Evolutionary conservation across 2,329 filamentous ascomycete species (phyloP), one percentile per base, ranked within the genome.

Genomic region (Zelopaecilomyces penicillatus): DNA sequence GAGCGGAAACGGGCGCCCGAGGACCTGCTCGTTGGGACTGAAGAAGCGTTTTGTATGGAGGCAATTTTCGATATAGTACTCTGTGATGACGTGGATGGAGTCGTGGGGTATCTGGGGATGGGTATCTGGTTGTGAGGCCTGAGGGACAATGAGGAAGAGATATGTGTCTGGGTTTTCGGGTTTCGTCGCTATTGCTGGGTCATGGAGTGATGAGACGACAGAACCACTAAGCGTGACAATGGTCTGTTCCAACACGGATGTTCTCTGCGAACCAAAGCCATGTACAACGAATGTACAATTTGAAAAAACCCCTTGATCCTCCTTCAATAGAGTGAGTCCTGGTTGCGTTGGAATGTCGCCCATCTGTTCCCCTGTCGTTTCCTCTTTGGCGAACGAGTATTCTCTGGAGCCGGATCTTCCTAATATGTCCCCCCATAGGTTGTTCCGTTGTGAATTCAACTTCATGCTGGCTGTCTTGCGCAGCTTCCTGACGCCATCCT

Each of bases 11-110:
- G 93, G 89, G 5, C 79, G 80, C 47, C 87, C 89, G 27, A 94
- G 75, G 35, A 86, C 74, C 27, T 93, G 81, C 4, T 78, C 71
- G 42, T 72, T 68, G 5, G 89, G 87, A 30, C 84, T 70, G 39
- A 87, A 72, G 54, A 91, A 77, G 28, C 67, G 69, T 62, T 87
- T 93, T 51, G 79, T 78, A 59, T 90, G 82, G 34, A 98, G 69
- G 60, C 91, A 97, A 39, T 81, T 80, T 65, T 98, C 93, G 42
- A 98, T 74, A 76, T 91, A 98, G 74, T 93, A 94, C 59, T 95
- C 89, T 8, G 89, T 97, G 30, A 95, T 81, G 37, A 76, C 60
- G 41, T 71, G 60, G 6, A 77, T 57, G 29, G 62, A 50, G 19
- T 65, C 67, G 39, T 67, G 61, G 4, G 57, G 55, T 6, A 59